Base-by-base conservation (phyloP, 495 filamentous ascomycete species). In the Penicillium ochrochloron region DNA sequence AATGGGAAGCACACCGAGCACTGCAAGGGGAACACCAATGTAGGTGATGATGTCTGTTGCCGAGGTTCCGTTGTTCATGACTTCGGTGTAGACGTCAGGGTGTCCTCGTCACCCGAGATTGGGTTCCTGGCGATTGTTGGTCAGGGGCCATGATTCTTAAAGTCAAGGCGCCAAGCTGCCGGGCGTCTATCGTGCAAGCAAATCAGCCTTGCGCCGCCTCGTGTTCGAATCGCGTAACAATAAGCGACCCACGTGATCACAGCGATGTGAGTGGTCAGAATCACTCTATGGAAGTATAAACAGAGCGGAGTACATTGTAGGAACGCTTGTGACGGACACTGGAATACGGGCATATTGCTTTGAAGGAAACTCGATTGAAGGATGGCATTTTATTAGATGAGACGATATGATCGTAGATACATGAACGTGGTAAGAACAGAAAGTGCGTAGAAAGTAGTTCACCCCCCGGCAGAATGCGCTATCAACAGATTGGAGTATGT, bases 21-120 rank as follows among this genome's bases (percentile, higher is more conserved):
- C 59, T 15, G 59, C 59, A 21, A 61, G 59, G 31, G 59, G 59
- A 39, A 61, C 46, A 27, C 59, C 59, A 41, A 61, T 53, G 48
- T 61, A 61, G 44, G 59, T 61, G 33, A 61, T 53, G 31, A 61
- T 53, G 33, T 61, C 59, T 8, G 59, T 39, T 34, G 59, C 37
- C 27, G 56, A 37, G 35, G 33, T 57, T 31, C 48, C 48, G 25
- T 29, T 52, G 25, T 31, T 5, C 48, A 52, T 52, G 48, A n/a
- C 48, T 52, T 25, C 25, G 7, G 12, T 6, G 21, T 31, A 31
- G 14, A 25, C 14, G 48, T 52, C 48, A 52, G 15, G 25, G 29
- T 52, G 15, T 29, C 27, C 14, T 29, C 27, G 5, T 52, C 25
- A 31, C 48, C 48, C 5, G 10, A 25, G 6, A 17, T 52, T 52